Conservation (phyloP, 306 rosid species). For the Quillaja saponaria region DNA sequence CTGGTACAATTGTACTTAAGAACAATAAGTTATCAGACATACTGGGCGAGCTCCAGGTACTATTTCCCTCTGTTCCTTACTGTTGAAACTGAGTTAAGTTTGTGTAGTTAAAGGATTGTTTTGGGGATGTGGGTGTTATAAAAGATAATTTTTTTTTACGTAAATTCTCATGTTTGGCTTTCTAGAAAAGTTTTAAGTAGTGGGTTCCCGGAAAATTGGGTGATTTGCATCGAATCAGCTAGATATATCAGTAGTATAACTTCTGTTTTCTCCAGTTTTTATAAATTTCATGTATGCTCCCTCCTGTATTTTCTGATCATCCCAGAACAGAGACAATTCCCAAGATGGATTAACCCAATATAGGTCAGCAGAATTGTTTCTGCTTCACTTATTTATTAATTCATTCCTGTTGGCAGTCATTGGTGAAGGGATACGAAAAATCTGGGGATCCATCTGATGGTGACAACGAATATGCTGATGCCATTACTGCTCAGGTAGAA, state of each 20-base stretch:
- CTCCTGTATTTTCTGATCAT: not conserved
- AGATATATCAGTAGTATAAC: not conserved
- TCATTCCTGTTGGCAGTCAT: constrained; percentile 39
- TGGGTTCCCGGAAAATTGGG: constrained; percentile 16
- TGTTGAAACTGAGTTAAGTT: constrained; percentile 1
- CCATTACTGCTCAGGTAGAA: constrained; percentile 72
- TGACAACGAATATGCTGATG: constrained; percentile 65
- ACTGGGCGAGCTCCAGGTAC: constrained; percentile 79
- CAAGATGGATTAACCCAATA: not conserved
- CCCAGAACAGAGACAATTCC: constrained; percentile 1
- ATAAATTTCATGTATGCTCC: not conserved
- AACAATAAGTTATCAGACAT: constrained; percentile 74
- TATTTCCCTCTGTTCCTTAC: not conserved
- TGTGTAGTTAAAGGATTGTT: not conserved
- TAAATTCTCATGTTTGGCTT: constrained; percentile 4
- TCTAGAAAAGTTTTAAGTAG: constrained; percentile 7
- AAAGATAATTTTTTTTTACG: constrained; percentile 3
- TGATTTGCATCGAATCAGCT: not conserved
- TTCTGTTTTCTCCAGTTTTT: no score
- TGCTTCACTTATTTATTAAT: not conserved
- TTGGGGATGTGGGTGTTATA: constrained; percentile 12
- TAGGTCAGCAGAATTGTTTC: not conserved
- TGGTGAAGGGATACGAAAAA: constrained; percentile 74
- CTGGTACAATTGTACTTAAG: constrained; percentile 63
- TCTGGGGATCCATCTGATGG: constrained; percentile 60